Base-by-base conservation (phyloP, 1,139 yeast species). In the Zygoascus meyerae region DNA sequence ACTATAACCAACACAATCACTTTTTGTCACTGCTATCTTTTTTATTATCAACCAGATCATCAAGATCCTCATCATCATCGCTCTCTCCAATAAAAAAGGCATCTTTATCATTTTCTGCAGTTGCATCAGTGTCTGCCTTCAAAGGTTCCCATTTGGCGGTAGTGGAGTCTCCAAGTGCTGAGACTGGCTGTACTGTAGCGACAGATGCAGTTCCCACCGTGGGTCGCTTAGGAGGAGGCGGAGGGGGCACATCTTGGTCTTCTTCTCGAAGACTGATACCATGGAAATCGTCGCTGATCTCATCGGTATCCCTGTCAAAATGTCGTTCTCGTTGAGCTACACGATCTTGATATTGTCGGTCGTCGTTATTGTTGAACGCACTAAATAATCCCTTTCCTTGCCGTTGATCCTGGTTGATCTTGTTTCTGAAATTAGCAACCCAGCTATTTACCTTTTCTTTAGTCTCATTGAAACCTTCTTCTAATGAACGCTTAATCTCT, bases 391-490 rank as follows among this genome's bases (percentile, higher is more conserved):
- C 50, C 16, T 52, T 50, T 9, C 34, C 35, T 45, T 50, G 51
- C 35, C 49, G 52, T 16, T 60, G 63, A 34, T 63, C 65, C 32
- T 67, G 64, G 37, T 65, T 67, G 51, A 83, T 70, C 58, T 75
- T 78, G 69, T 79, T 80, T 40, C 83, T 77, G 50, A 87, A 63
- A 17, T 83, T 87, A 55, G 79, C 78, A 50, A 90, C 83, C 95
- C 97, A 89, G 21, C 81, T 78, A 54, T 85, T 82, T 49, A 92
- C 79, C 45, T 85, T 84, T 41, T 78, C 74, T 51, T 83, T 78
- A 1, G 97, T 92, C 58, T 89, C 97, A 60, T 83, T 90, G 46
- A 89, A 73, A 28, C 95, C 94, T 60, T 83, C 83, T 46, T 78
- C 73, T 50, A 87, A 75, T 44, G 81, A 78, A 47, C 84, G 86